Evolutionary conservation across 768 basidiomycete genomes (phyloP).

Genomic region (Lentinula lateritia): DNA sequence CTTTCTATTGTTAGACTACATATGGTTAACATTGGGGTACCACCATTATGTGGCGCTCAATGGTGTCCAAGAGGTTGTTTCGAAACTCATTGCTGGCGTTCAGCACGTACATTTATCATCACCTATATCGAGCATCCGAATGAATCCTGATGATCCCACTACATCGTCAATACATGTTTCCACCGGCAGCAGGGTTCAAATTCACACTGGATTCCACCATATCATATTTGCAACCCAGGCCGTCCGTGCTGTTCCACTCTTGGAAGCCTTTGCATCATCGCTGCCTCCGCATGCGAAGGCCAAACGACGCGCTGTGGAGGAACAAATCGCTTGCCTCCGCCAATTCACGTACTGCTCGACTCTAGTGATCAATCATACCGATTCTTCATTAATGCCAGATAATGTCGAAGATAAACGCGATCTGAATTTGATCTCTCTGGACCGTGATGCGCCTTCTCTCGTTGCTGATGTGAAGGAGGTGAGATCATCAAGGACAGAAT

Average conservation of each 20-base stretch:
- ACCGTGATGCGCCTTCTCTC: not conserved
- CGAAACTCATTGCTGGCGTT: conserved; percentile 38
- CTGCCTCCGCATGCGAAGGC: conserved; percentile 22
- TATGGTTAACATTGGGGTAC: conserved; percentile 62
- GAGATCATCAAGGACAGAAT: conserved; percentile 3
- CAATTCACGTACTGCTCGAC: conserved; percentile 49
- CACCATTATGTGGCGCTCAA: conserved; percentile 61
- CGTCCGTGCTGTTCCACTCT: conserved; percentile 49
- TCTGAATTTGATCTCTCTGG: conserved; percentile 50
- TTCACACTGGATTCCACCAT: conserved; percentile 52
- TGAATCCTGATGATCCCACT: conserved; percentile 27
- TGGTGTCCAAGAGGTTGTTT: conserved; percentile 57
- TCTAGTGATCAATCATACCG: conserved; percentile 70
- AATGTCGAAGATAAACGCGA: conserved; percentile 48
- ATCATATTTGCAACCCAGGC: conserved; percentile 75
- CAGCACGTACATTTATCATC: conserved; percentile 51
- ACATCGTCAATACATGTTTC: conserved; percentile 34
- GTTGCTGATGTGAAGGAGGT: not conserved
- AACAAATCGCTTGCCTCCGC: conserved; percentile 43
- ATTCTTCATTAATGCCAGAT: conserved; percentile 50
- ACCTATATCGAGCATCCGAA: conserved; percentile 39
- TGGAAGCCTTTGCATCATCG: conserved; percentile 39
- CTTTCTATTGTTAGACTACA: conserved; percentile 45
- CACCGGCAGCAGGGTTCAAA: conserved; percentile 19
- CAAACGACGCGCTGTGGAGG: conserved; percentile 26